Conservation (phyloP, 345 rosid species). For the Rhizophora mangle region DNA sequence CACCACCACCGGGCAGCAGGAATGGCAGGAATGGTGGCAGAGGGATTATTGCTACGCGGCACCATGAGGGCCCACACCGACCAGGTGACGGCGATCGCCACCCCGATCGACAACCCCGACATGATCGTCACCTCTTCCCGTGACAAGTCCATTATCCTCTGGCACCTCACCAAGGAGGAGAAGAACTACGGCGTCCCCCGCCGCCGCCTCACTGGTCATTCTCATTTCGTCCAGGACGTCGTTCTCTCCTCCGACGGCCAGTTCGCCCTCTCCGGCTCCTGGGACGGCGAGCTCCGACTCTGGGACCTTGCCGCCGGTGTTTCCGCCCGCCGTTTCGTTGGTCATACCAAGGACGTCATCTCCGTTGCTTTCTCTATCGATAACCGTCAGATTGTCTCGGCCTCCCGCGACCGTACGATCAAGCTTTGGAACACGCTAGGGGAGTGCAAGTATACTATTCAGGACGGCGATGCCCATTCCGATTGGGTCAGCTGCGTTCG, state of each 20-base stretch:
- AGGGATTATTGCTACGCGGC: conserved; percentile 65
- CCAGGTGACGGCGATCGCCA: conserved; percentile 90
- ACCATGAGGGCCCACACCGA: conserved; percentile 97
- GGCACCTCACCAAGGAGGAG: conserved; percentile 88
- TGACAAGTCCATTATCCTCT: conserved; percentile 89
- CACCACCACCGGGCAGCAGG: too few species aligned
- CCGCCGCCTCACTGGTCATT: conserved; percentile 93
- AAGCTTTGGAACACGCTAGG: conserved; percentile 96
- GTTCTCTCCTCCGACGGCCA: conserved; percentile 97
- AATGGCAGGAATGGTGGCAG: conserved; percentile 41
- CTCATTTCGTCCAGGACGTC: conserved; percentile 89
- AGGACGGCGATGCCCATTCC: conserved; percentile 71
- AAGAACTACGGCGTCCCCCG: conserved; percentile 75
- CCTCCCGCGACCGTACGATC: conserved; percentile 88
- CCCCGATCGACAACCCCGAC: conserved; percentile 84
- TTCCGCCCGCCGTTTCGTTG: conserved; percentile 84
- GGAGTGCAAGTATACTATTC: conserved; percentile 95
- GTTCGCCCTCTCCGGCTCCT: conserved; percentile 94
- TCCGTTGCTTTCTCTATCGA: conserved; percentile 95
- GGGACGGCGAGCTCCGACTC: conserved; percentile 98
- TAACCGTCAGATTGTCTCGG: conserved; percentile 96
- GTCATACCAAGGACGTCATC: conserved; percentile 89
- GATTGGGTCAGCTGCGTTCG: conserved; percentile 98
- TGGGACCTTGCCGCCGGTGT: conserved; percentile 81
- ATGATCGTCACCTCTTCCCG: conserved; percentile 91